Conservation (phyloP, 495 filamentous ascomycete species). For the Wilcoxina mikolae region DNA sequence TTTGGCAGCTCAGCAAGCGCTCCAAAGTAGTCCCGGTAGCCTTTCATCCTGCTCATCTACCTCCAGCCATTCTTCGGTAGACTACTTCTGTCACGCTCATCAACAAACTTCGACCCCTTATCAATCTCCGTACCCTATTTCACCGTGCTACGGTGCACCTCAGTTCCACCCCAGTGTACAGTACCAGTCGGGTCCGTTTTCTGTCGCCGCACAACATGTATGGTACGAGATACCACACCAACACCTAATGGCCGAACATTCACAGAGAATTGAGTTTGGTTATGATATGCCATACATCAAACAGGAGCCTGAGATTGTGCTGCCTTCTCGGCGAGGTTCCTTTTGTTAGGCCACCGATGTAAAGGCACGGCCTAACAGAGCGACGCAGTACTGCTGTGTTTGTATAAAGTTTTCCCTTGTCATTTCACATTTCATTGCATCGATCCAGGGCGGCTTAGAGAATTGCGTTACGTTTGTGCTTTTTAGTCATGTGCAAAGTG, state of each 20-base stretch:
- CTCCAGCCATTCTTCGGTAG: slow-evolving; percentile 22
- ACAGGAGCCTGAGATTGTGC: slow-evolving; percentile 24
- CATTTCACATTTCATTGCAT: slow-evolving; percentile 1
- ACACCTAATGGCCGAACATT: slow-evolving; percentile 18
- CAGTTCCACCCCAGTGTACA: slow-evolving; percentile 14
- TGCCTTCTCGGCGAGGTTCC: slow-evolving; percentile 22
- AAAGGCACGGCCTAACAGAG: neutral
- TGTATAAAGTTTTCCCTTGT: slow-evolving; percentile 7
- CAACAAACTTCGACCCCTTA: slow-evolving; percentile 12
- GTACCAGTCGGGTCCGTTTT: neutral
- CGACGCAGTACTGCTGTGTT: neutral
- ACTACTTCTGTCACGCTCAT: slow-evolving; percentile 26
- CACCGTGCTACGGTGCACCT: slow-evolving; percentile 18
- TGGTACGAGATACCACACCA: slow-evolving; percentile 27
- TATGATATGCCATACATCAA: slow-evolving; percentile 25
- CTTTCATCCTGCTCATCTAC: slow-evolving; percentile 36
- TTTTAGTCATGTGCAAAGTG: neutral
- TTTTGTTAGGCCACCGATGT: slow-evolving; percentile 17
- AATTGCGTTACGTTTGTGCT: neutral
- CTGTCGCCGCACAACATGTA: slow-evolving; percentile 8
- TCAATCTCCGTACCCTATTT: slow-evolving; percentile 21
- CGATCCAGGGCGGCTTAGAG: slow-evolving; percentile 5
- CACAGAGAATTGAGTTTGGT: neutral
- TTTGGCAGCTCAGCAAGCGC: slow-evolving; percentile 25
- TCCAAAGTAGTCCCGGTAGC: slow-evolving; percentile 38